Base-by-base conservation (phyloP, 345 rosid genomes). In the Geranium rotundifolium region DNA sequence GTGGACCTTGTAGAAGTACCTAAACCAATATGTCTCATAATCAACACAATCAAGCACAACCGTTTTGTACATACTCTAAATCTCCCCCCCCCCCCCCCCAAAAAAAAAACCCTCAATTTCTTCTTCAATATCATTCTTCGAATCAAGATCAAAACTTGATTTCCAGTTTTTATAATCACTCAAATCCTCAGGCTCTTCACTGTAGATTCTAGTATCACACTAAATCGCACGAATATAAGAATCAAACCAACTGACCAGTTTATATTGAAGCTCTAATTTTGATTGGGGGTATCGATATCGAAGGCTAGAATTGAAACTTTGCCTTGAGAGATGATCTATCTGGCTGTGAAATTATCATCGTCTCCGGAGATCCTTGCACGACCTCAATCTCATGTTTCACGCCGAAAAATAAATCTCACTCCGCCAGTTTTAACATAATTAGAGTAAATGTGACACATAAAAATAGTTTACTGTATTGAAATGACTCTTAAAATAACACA, bases 341-440 rank as follows among this genome's bases (percentile, higher is more conserved):
- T n/a, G 58, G 90, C 84, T 39, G 96, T 88, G n/a, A n/a, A 18
- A 83, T 77, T 63, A 85, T 84, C 23, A 89, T 16, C 19, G 72
- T 80, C 31, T 70, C 96, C 18, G 85, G 73, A 49, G 96, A 91
- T 50, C 96, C 90, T 23, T 89, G 96, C 4, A 91, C 96, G 20
- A 84, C 95, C 72, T 87, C 92, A 70, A 91, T 78, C 84, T 91
- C 98, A 66, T 89, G 87, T 77, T 75, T 81, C 19, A 91, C 65
- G 29, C 96, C 98, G 34, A n/a, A n/a, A n/a, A n/a, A n/a, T n/a
- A n/a, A n/a, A n/a, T n/a, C n/a, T n/a, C n/a, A n/a, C n/a, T n/a
- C n/a, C n/a, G n/a, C n/a, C n/a, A n/a, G n/a, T n/a, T n/a, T n/a
- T n/a, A n/a, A n/a, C n/a, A n/a, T n/a, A n/a, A n/a, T n/a, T n/a